Conservation (phyloP, 2,329 filamentous ascomycete species). For the Trichothecium roseum region DNA sequence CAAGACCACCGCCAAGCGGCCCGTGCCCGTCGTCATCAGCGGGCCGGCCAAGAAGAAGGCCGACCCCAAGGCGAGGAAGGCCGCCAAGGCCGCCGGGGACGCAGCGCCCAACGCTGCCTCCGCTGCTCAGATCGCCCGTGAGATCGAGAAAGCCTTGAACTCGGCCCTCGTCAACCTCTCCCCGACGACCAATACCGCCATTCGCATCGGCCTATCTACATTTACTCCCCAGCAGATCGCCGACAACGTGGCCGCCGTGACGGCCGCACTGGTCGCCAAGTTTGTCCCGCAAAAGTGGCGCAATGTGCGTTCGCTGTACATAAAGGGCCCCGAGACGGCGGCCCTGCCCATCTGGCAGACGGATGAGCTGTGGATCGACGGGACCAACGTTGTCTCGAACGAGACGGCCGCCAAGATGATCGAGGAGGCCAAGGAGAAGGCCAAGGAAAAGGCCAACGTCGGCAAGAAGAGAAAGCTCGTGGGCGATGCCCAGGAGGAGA, state of each 20-base stretch:
- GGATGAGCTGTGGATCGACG: conserved; percentile 80
- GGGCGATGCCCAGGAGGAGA: conserved; percentile 28
- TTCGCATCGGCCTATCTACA: conserved; percentile 67
- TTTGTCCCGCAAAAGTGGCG: conserved; percentile 80
- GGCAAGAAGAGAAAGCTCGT: conserved; percentile 55
- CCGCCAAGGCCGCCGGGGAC: conserved; percentile 37
- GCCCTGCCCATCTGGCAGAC: conserved; percentile 92
- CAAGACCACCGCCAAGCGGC: conserved; percentile 71
- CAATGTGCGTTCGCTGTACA: conserved; percentile 72
- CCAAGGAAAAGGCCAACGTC: conserved; percentile 48
- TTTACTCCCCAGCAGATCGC: conserved; percentile 67
- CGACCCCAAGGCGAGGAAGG: conserved; percentile 38
- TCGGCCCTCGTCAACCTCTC: conserved; percentile 73
- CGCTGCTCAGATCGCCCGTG: conserved; percentile 60
- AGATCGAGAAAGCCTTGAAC: conserved; percentile 68
- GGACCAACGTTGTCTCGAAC: conserved; percentile 60
- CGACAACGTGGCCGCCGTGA: conserved; percentile 70
- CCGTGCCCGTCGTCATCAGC: conserved; percentile 64
- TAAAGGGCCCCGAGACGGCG: conserved; percentile 83
- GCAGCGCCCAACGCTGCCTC: conserved; percentile 36
- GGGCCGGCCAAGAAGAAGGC: conserved; percentile 51
- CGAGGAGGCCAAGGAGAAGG: conserved; percentile 24
- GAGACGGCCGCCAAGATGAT: conserved; percentile 39
- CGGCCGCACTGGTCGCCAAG: conserved; percentile 60
- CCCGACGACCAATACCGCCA: conserved; percentile 67